Evolutionary conservation across 2,329 filamentous ascomycete genomes (phyloP).

Genomic region (Calonectria pauciramosa): DNA sequence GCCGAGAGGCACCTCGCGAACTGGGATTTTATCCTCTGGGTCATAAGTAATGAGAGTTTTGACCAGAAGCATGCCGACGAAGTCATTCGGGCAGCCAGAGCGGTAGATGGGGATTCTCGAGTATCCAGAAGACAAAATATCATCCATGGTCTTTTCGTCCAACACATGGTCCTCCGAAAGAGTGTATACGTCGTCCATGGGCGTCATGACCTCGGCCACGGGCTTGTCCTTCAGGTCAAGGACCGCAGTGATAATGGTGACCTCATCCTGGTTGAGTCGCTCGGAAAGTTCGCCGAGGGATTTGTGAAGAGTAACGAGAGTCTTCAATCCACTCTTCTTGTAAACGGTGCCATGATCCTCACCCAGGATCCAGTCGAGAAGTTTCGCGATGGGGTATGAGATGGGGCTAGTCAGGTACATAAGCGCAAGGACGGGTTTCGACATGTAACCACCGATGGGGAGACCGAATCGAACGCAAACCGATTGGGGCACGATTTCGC

Average conservation of each 20-base stretch:
- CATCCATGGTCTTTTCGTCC: slow-evolving; percentile 94
- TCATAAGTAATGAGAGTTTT: slow-evolving; percentile 99
- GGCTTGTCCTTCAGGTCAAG: slow-evolving; percentile 96
- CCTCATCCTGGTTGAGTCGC: slow-evolving; percentile 95
- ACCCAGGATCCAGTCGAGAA: slow-evolving; percentile 92
- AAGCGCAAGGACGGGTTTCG: slow-evolving; percentile 85
- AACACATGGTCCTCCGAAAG: slow-evolving; percentile 96
- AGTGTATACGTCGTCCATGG: slow-evolving; percentile 96
- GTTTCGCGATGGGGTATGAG: slow-evolving; percentile 94
- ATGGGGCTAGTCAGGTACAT: slow-evolving; percentile 95
- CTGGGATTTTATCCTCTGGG: slow-evolving; percentile 88
- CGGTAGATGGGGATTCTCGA: slow-evolving; percentile 96
- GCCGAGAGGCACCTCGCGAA: slow-evolving; percentile 91
- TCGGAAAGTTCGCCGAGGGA: slow-evolving; percentile 89
- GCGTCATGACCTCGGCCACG: slow-evolving; percentile 97
- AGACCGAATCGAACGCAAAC: slow-evolving; percentile 96
- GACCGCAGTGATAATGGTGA: slow-evolving; percentile 98
- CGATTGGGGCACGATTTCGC: slow-evolving; percentile 95
- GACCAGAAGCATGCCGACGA: slow-evolving; percentile 97
- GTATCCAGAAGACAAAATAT: slow-evolving; percentile 92
- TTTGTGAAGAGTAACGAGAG: slow-evolving; percentile 93
- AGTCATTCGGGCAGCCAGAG: slow-evolving; percentile 85
- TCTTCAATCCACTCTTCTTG: slow-evolving; percentile 98
- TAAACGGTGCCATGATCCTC: slow-evolving; percentile 97
- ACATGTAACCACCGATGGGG: slow-evolving; percentile 94